Evolutionary conservation across 2,329 filamentous ascomycete genomes (phyloP).

Genomic region (Furcasterigmium sp.): DNA sequence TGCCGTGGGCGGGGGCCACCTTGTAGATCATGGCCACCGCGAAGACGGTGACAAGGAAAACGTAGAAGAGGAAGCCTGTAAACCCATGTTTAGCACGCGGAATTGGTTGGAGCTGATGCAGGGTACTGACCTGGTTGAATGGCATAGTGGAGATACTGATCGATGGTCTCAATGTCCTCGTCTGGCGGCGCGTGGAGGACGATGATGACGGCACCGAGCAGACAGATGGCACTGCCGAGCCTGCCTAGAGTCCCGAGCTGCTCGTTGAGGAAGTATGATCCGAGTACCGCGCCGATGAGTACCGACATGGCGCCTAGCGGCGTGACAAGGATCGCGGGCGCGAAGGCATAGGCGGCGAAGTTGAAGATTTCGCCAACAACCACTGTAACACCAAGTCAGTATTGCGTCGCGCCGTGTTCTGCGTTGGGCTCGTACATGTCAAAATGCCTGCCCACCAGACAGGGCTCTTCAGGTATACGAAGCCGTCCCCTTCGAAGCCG

Average conservation of each 20-base stretch:
- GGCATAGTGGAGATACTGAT: conserved; percentile 86
- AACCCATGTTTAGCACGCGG: conserved; percentile 2
- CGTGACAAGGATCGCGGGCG: conserved; percentile 96
- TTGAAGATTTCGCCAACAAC: conserved; percentile 92
- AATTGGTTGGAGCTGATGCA: background rate
- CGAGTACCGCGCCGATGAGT: conserved; percentile 88
- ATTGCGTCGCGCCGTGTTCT: background rate
- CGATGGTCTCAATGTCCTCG: conserved; percentile 83
- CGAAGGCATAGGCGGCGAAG: conserved; percentile 97
- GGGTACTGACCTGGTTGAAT: conserved; percentile 72
- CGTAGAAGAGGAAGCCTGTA: conserved; percentile 85
- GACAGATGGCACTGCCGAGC: conserved; percentile 90
- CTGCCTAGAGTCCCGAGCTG: conserved; percentile 86
- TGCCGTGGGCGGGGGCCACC: conserved; percentile 82
- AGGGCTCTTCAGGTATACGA: conserved; percentile 88
- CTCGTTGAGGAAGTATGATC: conserved; percentile 91
- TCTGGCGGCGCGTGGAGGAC: conserved; percentile 95
- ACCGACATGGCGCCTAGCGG: conserved; percentile 91
- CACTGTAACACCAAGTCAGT: conserved; percentile 48
- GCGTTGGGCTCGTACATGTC: conserved; percentile 59
- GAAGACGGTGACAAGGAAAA: conserved; percentile 72
- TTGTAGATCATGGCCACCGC: conserved; percentile 95
- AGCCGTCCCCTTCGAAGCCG: conserved; percentile 96
- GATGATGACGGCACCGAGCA: conserved; percentile 95
- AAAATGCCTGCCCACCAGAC: conserved; percentile 95